A percentile compares a stretch with the other conserved stretches of the same genome.
Evolutionary conservation across 768 basidiomycete species (phyloP).

Genomic region (button mushroom (Agaricus bisporus)): DNA sequence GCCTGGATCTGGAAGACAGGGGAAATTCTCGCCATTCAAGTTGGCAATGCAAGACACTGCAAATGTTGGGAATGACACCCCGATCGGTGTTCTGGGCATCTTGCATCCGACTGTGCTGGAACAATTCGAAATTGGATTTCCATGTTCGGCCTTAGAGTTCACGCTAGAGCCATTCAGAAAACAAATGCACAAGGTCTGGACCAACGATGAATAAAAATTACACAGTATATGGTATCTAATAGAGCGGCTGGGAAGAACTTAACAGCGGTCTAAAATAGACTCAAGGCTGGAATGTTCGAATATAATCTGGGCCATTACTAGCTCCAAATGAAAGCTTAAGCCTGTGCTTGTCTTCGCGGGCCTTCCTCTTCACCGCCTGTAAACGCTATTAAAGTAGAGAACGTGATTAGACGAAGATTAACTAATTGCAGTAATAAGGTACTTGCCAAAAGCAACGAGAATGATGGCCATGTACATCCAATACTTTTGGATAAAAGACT

Average conservation of each 20-base stretch:
- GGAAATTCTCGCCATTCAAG: conserved; percentile 29
- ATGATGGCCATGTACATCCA: conserved; percentile 76
- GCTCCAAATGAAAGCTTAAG: not conserved
- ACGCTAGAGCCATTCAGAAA: conserved; percentile 93
- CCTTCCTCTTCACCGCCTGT: conserved; percentile 31
- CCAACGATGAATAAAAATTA: conserved; percentile 36
- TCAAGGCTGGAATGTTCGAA: not conserved
- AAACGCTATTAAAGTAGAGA: conserved; percentile 16
- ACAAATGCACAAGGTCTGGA: conserved; percentile 52
- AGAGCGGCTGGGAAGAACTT: not conserved
- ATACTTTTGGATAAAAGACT: conserved; percentile 83
- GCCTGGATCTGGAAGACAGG: conserved; percentile 32
- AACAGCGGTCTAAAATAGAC: not conserved
- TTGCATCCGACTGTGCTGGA: conserved; percentile 88
- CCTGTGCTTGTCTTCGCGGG: conserved; percentile 4
- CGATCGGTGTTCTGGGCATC: conserved; percentile 88
- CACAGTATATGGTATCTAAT: conserved; percentile 14
- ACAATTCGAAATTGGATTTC: conserved; percentile 92
- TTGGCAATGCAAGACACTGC: conserved; percentile 41
- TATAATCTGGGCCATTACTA: no score
- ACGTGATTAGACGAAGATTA: not conserved
- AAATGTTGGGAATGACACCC: conserved; percentile 46
- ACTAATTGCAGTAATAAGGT: not conserved
- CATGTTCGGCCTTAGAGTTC: conserved; percentile 94
- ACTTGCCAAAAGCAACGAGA: conserved; percentile 55